Conservation (phyloP, 805 yeast species). For the Lachancea lanzarotensis region DNA sequence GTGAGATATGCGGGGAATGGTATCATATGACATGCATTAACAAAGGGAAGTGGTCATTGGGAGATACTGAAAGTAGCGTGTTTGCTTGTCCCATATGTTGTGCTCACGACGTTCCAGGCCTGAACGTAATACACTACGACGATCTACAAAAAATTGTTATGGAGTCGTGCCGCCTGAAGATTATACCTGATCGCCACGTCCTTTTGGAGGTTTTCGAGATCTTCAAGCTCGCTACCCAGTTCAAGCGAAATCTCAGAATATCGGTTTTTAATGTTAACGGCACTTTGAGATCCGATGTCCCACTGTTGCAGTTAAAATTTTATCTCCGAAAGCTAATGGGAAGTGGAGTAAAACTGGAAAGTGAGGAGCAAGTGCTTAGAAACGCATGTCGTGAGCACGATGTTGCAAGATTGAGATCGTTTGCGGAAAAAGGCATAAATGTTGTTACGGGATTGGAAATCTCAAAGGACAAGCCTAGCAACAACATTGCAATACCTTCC, state of each 20-base stretch:
- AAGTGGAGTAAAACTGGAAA: slow-evolving; percentile 23
- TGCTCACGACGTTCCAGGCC: slow-evolving; percentile 14
- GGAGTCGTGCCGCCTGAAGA: slow-evolving; percentile 15
- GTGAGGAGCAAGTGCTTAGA: slow-evolving; percentile 9
- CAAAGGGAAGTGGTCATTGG: slow-evolving; percentile 29
- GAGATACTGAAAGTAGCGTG: slow-evolving; percentile 31
- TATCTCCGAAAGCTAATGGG: slow-evolving; percentile 46
- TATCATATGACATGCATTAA: slow-evolving; percentile 57
- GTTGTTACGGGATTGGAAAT: slow-evolving; percentile 8
- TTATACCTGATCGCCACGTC: slow-evolving; percentile 17
- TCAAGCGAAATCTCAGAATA: slow-evolving; percentile 12
- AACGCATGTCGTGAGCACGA: slow-evolving; percentile 13
- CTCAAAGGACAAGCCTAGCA: background rate
- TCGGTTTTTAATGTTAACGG: slow-evolving; percentile 16
- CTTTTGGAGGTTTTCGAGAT: slow-evolving; percentile 13
- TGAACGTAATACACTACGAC: slow-evolving; percentile 17
- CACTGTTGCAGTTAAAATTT: slow-evolving; percentile 33
- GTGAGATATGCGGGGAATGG: slow-evolving; percentile 69
- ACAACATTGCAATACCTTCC: background rate
- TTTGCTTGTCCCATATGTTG: slow-evolving; percentile 51
- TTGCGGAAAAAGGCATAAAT: background rate
- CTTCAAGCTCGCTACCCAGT: slow-evolving; percentile 11
- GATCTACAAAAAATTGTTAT: slow-evolving; percentile 15
- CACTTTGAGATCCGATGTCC: slow-evolving; percentile 16
- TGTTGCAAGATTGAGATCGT: background rate